Conservation (phyloP, 495 filamentous ascomycete species). For the Pseudoneurospora amorphoporcata region DNA sequence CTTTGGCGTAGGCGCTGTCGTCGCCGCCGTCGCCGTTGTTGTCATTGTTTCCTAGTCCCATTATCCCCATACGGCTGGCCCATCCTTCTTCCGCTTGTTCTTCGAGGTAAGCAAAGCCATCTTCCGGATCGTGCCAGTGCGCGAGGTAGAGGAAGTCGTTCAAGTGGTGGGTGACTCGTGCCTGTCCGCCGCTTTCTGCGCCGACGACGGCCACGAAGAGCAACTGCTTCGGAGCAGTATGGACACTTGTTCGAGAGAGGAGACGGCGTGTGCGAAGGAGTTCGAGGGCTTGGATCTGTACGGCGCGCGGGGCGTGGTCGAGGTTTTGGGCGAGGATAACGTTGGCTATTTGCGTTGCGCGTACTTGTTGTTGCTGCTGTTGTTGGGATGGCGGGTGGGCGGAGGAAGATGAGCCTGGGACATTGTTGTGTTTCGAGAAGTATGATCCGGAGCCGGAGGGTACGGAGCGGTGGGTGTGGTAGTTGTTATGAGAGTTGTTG, state of each 20-base stretch:
- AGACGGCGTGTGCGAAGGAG: constrained; percentile 68
- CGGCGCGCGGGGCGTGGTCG: constrained; percentile 50
- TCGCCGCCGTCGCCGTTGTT: constrained; percentile 3
- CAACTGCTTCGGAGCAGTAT: constrained; percentile 69
- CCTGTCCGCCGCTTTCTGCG: constrained; percentile 30
- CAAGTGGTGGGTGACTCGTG: constrained; percentile 43
- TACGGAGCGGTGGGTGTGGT: neutral
- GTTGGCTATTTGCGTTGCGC: constrained; percentile 53
- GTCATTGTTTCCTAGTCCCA: neutral
- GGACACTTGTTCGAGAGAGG: constrained; percentile 57
- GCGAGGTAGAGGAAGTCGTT: constrained; percentile 84
- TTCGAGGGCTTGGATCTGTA: constrained; percentile 87
- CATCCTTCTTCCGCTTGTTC: constrained; percentile 30
- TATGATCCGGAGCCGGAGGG: neutral
- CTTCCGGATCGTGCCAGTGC: constrained; percentile 69
- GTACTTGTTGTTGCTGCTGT: neutral
- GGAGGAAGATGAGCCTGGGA: neutral
- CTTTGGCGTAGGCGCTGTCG: neutral
- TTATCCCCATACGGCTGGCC: neutral
- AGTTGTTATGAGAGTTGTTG: neutral
- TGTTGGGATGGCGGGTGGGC: neutral
- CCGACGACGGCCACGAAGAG: constrained; percentile 65
- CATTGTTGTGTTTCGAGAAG: neutral
- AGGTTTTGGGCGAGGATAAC: constrained; percentile 75
- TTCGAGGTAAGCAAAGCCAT: constrained; percentile 64